Conservation (phyloP, 345 rosid genomes). For the Brassica rapa region DNA sequence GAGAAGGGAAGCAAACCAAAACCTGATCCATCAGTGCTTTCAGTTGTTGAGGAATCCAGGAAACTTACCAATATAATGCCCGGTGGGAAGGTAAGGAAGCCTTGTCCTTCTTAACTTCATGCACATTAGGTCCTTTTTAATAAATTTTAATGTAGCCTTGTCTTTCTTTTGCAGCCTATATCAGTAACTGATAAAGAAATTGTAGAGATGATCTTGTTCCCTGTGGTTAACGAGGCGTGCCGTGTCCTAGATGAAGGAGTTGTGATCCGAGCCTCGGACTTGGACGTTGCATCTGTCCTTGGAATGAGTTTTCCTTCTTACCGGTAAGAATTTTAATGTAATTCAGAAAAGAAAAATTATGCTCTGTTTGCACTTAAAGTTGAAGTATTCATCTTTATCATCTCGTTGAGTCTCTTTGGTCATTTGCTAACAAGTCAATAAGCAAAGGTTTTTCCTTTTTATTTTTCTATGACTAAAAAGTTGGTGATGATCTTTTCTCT, state of each 20-base stretch:
- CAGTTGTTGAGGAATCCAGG: constrained; percentile 73
- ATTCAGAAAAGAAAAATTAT: background rate
- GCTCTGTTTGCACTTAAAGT: too few relatives aligned
- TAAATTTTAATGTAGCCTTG: background rate
- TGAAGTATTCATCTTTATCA: background rate
- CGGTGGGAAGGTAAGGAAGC: constrained; percentile 61
- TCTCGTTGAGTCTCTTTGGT: background rate
- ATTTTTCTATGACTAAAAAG: background rate
- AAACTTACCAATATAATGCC: constrained; percentile 77
- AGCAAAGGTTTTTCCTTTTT: constrained; percentile 2
- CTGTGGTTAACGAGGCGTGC: constrained; percentile 89
- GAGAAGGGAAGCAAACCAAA: constrained; percentile 82
- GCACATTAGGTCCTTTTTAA: too few relatives aligned
- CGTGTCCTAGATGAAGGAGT: constrained; percentile 86
- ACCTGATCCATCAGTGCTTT: constrained; percentile 77
- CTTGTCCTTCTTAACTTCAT: too few relatives aligned
- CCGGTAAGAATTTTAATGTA: constrained; percentile 29
- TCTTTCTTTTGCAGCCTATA: constrained; percentile 58
- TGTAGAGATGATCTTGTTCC: constrained; percentile 87
- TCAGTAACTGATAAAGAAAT: constrained; percentile 76
- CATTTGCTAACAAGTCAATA: background rate
- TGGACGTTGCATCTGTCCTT: constrained; percentile 85
- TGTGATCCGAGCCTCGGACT: constrained; percentile 83
- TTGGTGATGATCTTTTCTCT: constrained; percentile 6
- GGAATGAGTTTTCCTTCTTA: constrained; percentile 99